phyloP scores from a whole-genome alignment of 495 filamentous ascomycete species.

The Melanomma pulvis-pyrius region DNA sequence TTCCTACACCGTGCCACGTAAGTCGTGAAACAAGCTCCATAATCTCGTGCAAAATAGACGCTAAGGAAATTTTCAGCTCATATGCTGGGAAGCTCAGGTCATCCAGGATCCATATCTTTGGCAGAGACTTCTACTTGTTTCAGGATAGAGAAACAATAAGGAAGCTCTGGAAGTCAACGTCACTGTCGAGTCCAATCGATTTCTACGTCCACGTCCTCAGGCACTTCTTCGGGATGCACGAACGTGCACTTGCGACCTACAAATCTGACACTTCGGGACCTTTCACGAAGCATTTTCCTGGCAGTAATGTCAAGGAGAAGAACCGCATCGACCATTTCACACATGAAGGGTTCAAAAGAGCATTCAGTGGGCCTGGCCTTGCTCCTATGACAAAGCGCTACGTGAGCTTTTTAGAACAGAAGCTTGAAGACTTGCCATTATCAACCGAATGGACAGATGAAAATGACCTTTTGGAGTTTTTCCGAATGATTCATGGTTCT shows the following conservation, averaged over 20 bases:
- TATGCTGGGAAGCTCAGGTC: slow-evolving; percentile 12
- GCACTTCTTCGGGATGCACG: slow-evolving; percentile 24
- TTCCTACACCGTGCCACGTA: not conserved
- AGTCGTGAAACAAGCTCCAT: not conserved
- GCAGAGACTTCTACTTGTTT: slow-evolving; percentile 19
- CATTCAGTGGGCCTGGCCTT: slow-evolving; percentile 15
- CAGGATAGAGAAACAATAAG: slow-evolving; percentile 20
- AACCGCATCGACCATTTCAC: slow-evolving; percentile 33
- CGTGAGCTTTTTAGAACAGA: not conserved
- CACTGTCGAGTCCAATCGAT: not conserved
- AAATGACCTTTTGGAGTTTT: slow-evolving; percentile 26
- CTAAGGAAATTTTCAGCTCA: slow-evolving; percentile 2
- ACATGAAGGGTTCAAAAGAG: slow-evolving; percentile 21
- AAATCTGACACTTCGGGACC: slow-evolving; percentile 26
- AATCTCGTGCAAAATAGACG: not conserved
- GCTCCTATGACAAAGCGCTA: slow-evolving; percentile 3
- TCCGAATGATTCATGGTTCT: slow-evolving; percentile 1
- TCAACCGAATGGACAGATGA: slow-evolving; percentile 4
- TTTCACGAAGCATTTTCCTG: slow-evolving; percentile 19
- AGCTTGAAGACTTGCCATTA: not conserved
- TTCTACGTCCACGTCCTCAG: slow-evolving; percentile 22
- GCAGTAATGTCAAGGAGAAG: slow-evolving; percentile 16
- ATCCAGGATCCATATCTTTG: slow-evolving; percentile 14
- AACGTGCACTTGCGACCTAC: slow-evolving; percentile 18
- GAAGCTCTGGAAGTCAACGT: slow-evolving; percentile 24